Percentiles rank a stretch among this genome's conserved stretches.
phyloP scores from a whole-genome alignment of 768 basidiomycete genomes.

The Mycena floridula region DNA sequence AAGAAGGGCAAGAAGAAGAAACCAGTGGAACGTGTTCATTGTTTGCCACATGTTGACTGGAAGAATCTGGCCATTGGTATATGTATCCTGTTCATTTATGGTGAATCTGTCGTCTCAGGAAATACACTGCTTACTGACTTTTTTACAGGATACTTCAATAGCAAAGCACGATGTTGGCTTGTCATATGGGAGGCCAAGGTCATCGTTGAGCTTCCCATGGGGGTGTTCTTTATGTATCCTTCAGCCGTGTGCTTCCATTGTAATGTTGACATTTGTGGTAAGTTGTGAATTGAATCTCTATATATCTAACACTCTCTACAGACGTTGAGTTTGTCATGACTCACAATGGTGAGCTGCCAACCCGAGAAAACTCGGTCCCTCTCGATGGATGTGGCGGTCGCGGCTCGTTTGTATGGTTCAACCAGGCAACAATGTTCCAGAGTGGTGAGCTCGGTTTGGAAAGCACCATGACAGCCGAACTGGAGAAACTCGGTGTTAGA shows the following conservation, averaged over 20 bases:
- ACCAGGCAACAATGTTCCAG: constrained; percentile 5
- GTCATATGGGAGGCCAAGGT: constrained; percentile 9
- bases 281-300: background rate
- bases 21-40: background rate
- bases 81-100: constrained; percentile 6
- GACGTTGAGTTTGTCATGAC: background rate
- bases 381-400: constrained; percentile 1
- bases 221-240: constrained; percentile 8
- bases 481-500: too few relatives aligned
- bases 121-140: too few relatives aligned
- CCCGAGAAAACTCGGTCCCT: background rate
- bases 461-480: background rate
- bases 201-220: constrained; percentile 8
- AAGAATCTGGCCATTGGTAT: constrained; percentile 10
- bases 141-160: too few relatives aligned
- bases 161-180: constrained; percentile 6
- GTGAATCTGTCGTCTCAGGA: background rate
- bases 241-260: constrained; percentile 10
- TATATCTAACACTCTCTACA: background rate
- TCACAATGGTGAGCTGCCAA: background rate
- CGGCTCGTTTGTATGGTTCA: constrained; percentile 3
- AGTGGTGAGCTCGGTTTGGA: background rate
- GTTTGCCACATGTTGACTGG: constrained; percentile 7
- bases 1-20: too few relatives aligned
- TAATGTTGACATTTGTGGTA: constrained; percentile 4